Evolutionary conservation across 2,329 filamentous ascomycete species (phyloP), one percentile per base, ranked within the genome.

Genomic region (Ophiostoma populinum): DNA sequence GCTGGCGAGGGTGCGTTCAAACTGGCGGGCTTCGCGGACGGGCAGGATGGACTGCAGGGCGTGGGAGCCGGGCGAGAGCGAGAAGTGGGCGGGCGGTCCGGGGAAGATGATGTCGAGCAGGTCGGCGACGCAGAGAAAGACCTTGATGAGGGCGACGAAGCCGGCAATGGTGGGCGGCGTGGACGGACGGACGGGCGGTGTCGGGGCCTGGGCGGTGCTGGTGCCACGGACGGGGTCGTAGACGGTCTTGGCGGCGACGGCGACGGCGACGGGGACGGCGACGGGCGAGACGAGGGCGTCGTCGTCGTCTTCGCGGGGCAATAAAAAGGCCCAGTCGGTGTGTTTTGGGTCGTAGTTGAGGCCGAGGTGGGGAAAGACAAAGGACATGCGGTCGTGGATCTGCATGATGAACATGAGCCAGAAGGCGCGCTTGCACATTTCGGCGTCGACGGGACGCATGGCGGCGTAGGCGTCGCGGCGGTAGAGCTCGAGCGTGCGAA

Each of bases 351-450:
- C 43, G 27, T 46, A 45, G 10, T 39, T 42, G 24, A 46, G 37
- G 1, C 43, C 39, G 2, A 41, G 43, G 29, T 45, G 42, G 3
- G 46, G 42, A 11, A 38, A 35, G 19, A 38, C 33, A 36, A 30
- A 40, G 27, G 32, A 41, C 34, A 46, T 39, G 31, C 45, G 43
- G 25, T 44, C 46, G 18, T 44, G 46, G 9, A 47, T 43, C 33
- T 47, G 46, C 10, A 46, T 40, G 27, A 47, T 44, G 33, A 40
- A 47, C 8, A 47, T 29, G 18, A 47, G 29, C 46, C 46, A 48
- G 35, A 47, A 48, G 9, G 43, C 41, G 22, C 45, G 39, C 34
- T 48, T 47, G 37, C 36, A 41, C 26, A 47, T 36, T 29, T 47
- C 46, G 2, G 35, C 30, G 7, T 44, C 39, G 21, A 34, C 19